Percentiles rank a stretch among this genome's conserved stretches.
phyloP scores from a whole-genome alignment of 257 asterid genomes.

The Nicotiana benthamiana region DNA sequence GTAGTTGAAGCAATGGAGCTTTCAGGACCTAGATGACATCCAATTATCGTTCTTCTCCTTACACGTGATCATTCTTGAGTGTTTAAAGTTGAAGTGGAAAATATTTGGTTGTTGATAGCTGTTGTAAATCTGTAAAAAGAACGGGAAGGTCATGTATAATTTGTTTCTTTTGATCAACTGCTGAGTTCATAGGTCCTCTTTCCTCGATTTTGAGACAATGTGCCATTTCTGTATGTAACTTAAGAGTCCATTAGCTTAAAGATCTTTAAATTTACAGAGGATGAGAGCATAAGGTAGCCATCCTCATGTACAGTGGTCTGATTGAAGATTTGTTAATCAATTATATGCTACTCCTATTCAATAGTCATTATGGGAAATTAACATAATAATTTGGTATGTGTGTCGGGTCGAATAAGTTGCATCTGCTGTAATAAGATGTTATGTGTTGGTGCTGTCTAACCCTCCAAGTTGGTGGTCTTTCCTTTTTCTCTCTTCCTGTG shows the following conservation, averaged over 20 bases:
- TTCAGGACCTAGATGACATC: conserved; percentile 25
- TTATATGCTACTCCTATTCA: no score
- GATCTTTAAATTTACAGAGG: neutral
- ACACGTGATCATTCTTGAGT: neutral
- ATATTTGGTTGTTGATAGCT: neutral
- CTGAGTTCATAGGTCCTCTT: neutral
- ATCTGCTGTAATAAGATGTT: no score
- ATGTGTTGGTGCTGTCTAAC: no score
- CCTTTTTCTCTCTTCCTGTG: no score
- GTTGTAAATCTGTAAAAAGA: conserved; percentile 5
- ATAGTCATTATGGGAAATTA: no score
- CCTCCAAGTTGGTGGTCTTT: no score
- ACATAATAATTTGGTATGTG: no score
- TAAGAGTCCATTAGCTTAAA: neutral
- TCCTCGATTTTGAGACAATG: neutral
- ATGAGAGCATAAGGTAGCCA: neutral
- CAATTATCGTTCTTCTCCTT: neutral
- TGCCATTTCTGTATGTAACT: neutral
- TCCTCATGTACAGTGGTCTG: neutral
- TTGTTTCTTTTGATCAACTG: neutral
- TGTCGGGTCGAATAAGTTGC: no score
- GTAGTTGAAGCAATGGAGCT: conserved; percentile 19
- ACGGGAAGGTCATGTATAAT: neutral
- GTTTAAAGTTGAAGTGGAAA: neutral
- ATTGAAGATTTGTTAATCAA: neutral